These are phyloP conservation scores for Suillus placidus DNA, from an alignment of 768 basidiomycete genomes.

Conservation along the genomic window DNA sequence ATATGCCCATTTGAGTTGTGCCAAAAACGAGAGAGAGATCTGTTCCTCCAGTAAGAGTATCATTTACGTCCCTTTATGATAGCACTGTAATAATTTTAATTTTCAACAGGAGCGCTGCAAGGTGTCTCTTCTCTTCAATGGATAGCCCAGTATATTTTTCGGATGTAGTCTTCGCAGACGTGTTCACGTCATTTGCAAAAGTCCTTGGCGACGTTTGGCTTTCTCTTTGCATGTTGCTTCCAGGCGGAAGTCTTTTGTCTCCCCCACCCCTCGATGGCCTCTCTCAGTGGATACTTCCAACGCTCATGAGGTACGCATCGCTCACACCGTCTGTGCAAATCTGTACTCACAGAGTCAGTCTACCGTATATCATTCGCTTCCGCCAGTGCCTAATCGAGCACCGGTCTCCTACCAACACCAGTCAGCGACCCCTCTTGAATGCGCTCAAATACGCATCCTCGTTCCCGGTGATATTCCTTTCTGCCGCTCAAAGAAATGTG, in stretches of 20 bases:
- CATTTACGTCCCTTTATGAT: neutral
- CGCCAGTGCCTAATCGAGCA: slow-evolving; percentile 95
- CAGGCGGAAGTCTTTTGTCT: slow-evolving; percentile 72
- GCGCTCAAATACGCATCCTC: slow-evolving; percentile 96
- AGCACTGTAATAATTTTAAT: slow-evolving; percentile 5
- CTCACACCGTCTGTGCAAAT: neutral
- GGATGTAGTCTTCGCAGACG: slow-evolving; percentile 93
- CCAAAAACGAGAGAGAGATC: slow-evolving; percentile 72
- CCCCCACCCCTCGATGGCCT: slow-evolving; percentile 65
- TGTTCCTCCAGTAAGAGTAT: slow-evolving; percentile 72
- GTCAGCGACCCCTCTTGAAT: slow-evolving; percentile 79
- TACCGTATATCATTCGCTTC: slow-evolving; percentile 90
- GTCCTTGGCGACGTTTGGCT: slow-evolving; percentile 95
- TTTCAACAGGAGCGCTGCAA: slow-evolving; percentile 59
- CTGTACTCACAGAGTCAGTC: slow-evolving; percentile 38
- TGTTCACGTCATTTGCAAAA: slow-evolving; percentile 96
- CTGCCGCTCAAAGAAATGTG: slow-evolving; percentile 83
- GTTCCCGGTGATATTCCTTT: slow-evolving; percentile 94
- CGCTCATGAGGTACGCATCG: slow-evolving; percentile 77
- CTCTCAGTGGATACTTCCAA: slow-evolving; percentile 76
- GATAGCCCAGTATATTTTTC: slow-evolving; percentile 76
- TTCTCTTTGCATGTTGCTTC: slow-evolving; percentile 83
- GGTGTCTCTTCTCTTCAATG: slow-evolving; percentile 72
- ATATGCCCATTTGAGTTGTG: slow-evolving; percentile 70
- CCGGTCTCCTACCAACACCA: slow-evolving; percentile 59